Percentiles rank a stretch among this genome's conserved stretches.
Conservation (phyloP, 768 basidiomycete species). For the button mushroom (Agaricus bisporus) region DNA sequence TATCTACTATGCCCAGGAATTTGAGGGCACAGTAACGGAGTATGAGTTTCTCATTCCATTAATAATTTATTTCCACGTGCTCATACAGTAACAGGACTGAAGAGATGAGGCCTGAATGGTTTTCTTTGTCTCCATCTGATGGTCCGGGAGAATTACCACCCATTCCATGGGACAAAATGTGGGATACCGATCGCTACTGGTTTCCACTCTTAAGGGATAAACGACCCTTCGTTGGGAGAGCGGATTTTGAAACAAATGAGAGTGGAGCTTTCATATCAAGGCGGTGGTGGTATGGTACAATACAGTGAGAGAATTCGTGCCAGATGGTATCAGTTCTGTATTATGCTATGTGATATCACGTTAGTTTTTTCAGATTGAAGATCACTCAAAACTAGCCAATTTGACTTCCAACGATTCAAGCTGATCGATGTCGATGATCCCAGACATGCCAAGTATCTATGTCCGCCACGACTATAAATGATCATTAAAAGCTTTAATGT, state of each 20-base stretch:
- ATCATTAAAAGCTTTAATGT: constrained; percentile 17
- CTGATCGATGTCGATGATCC: too few relatives aligned
- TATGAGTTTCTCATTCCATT: constrained; percentile 27
- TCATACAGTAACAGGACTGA: constrained; percentile 49
- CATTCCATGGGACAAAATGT: constrained; percentile 59
- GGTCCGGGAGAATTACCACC: constrained; percentile 11
- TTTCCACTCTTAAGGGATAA: constrained; percentile 50
- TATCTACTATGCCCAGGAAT: constrained; percentile 60
- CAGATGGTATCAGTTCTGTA: background rate
- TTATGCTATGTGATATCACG: background rate
- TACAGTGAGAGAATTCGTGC: background rate
- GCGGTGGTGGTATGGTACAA: constrained; percentile 39
- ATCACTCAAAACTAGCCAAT: background rate
- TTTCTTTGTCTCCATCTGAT: constrained; percentile 28
- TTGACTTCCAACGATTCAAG: constrained; percentile 31
- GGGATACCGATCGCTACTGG: constrained; percentile 65
- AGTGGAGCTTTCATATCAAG: constrained; percentile 14
- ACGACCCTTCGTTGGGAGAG: constrained; percentile 36
- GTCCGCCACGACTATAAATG: constrained; percentile 75
- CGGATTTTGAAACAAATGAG: constrained; percentile 33
- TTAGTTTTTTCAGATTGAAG: background rate
- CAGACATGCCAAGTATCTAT: constrained; percentile 55
- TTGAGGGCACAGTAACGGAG: constrained; percentile 61
- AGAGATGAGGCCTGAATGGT: constrained; percentile 88
- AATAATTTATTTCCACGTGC: background rate